phyloP scores from a whole-genome alignment of 2,329 filamentous ascomycete species.

The Fusarium metavorans region DNA sequence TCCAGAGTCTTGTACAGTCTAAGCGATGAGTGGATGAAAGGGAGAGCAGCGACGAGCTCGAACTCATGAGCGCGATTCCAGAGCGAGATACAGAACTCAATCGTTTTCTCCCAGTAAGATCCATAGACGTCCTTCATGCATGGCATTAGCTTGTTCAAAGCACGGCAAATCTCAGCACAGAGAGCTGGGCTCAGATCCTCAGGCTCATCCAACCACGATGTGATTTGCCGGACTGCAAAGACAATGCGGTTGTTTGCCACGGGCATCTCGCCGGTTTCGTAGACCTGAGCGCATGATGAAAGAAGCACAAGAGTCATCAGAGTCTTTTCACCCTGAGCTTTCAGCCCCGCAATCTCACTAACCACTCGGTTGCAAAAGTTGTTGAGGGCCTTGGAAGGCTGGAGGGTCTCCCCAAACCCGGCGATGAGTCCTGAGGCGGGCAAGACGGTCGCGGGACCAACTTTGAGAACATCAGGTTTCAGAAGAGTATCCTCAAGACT shows the following conservation, averaged over 20 bases:
- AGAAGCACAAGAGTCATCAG: slow-evolving; percentile 65
- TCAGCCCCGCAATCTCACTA: slow-evolving; percentile 68
- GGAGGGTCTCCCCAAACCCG: slow-evolving; percentile 64
- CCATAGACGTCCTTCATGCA: slow-evolving; percentile 87
- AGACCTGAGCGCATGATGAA: slow-evolving; percentile 64
- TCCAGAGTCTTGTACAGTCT: slow-evolving; percentile 76
- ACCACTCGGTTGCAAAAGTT: slow-evolving; percentile 71
- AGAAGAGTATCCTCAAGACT: slow-evolving; percentile 61
- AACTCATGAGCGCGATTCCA: slow-evolving; percentile 65
- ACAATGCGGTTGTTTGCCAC: slow-evolving; percentile 78
- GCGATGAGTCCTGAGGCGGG: slow-evolving; percentile 62
- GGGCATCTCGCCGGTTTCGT: slow-evolving; percentile 64
- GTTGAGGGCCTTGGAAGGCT: slow-evolving; percentile 60
- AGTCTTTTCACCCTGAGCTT: slow-evolving; percentile 57
- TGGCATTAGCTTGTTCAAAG: slow-evolving; percentile 73
- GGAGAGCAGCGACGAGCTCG: slow-evolving; percentile 61
- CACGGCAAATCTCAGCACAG: slow-evolving; percentile 66
- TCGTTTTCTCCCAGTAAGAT: slow-evolving; percentile 80
- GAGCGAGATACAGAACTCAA: slow-evolving; percentile 68
- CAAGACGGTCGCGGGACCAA: slow-evolving; percentile 59
- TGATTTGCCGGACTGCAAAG: slow-evolving; percentile 84
- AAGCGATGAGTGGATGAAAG: slow-evolving; percentile 78
- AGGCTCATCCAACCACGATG: slow-evolving; percentile 73
- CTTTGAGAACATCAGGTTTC: slow-evolving; percentile 60
- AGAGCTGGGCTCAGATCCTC: slow-evolving; percentile 58